Base-by-base conservation (phyloP, 257 asterid species). In the Solanum ahanhuiri region DNA sequence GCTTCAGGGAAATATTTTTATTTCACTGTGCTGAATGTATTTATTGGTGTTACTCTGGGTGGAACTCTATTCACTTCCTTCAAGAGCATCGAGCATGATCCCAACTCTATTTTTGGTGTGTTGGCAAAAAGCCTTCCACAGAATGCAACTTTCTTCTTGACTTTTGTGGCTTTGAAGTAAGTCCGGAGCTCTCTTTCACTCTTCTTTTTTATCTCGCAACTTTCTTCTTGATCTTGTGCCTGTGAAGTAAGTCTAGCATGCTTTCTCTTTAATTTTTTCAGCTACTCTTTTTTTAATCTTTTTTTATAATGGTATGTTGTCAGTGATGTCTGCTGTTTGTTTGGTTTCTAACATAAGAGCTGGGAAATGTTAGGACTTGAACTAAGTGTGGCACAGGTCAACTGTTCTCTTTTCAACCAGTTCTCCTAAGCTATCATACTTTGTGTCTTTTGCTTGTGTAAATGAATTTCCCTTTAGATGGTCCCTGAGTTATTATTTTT, bases 71-170 rank as follows among this genome's bases (percentile, higher is more conserved):
- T 93, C 87, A 37, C 83, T 37, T 81, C 94, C 2, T 83, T 96
- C 12, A 94, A 95, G 91, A 9, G 22, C 0, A 87, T 96, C 67
- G 87, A 94, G 92, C 31, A 93, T 5, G 3, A 91, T 3, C 97
- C 99, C 1, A 76, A 90, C 87, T 82, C 90, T 5, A 2, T 87
- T 11, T 15, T 91, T 67, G 9, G 81, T n/a, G 57, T 92, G 58
- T 91, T 96, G n/a, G 99, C 95, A n/a, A 63, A 64, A 11, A 94
- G 98, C 89, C 98, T 96, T 85, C 99, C 99, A 1, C 93, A 92
- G 88, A 94, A 95, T 92, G 99, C 99, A 48, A 96, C 99, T 83
- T 96, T 96, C 94, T 96, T 96, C 93, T 69, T 94, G 91, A 96
- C 99, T 45, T 96, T 89, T 84, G 99, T 96, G 76, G 99, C 98